Evolutionary conservation across 345 rosid genomes (phyloP).

Genomic region (Garcia nutans): DNA sequence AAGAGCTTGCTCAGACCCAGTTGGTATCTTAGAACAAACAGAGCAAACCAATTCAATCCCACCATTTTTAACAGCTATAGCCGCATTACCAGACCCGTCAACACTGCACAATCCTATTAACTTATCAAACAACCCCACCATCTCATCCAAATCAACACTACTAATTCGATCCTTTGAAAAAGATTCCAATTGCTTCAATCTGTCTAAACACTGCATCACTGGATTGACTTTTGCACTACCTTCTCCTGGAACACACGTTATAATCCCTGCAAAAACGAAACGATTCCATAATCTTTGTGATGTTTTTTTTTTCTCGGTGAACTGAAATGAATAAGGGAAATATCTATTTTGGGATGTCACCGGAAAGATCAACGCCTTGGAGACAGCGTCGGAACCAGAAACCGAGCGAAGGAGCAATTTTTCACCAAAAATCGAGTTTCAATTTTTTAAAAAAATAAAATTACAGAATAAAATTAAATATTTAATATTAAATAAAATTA

Average conservation of each 20-base stretch:
- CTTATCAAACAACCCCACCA: constrained; percentile 43
- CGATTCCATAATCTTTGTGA: no score
- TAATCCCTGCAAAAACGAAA: constrained; percentile 48
- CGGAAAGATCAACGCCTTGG: constrained; percentile 94
- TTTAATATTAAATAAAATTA: no score
- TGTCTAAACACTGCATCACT: constrained; percentile 56
- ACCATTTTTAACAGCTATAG: constrained; percentile 65
- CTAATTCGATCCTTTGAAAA: constrained; percentile 23
- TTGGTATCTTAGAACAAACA: constrained; percentile 50
- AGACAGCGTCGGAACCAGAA: no score
- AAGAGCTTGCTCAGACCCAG: constrained; percentile 28
- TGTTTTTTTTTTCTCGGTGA: no score
- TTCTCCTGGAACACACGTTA: constrained; percentile 73
- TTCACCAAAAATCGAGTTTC: no score
- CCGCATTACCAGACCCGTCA: constrained; percentile 53
- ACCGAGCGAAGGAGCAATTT: no score
- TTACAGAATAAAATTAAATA: no score
- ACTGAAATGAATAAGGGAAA: not conserved
- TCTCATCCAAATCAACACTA: constrained; percentile 42
- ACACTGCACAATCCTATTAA: constrained; percentile 42
- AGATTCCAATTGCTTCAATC: constrained; percentile 42
- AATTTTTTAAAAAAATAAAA: no score
- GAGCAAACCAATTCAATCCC: constrained; percentile 66
- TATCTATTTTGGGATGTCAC: constrained; percentile 20
- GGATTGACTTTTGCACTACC: constrained; percentile 58